Base-by-base conservation (phyloP, 2,329 filamentous ascomycete species). In the Xylaria multiplex region DNA sequence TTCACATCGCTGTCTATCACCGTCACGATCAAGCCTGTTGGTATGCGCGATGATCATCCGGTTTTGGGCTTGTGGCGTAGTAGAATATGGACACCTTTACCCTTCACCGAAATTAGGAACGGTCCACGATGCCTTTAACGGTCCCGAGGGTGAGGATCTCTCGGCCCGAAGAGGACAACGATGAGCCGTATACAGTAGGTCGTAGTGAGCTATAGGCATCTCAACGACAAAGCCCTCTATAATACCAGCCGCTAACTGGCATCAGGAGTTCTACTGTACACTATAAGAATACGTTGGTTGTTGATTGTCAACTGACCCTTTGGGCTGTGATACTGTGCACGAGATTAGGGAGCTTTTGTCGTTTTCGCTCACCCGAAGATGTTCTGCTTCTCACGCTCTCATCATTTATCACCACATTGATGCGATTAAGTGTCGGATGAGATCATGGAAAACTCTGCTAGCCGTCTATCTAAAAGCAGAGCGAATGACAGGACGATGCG, bases 21-120 rank as follows among this genome's bases (percentile, higher is more conserved):
- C 54, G 62, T 55, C 55, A 62, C 50, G 42, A 7, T 49, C 65
- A 46, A 64, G 66, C 52, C 45, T 49, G 59, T 45, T 27, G 27
- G 27, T 30, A 24, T 59, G 22, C 24, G 53, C 19, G 14, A 24
- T 40, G 48, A 58, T 64, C 27, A 30, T 45, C 54, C 19, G 53
- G 52, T 63, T 53, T 24, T 19, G 11, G 37, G 40, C 19, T 45
- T 59, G 16, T 35, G 50, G n/a, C 40, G 16, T 16, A 22, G 50
- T 37, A 35, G n/a, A 16, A 32, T 35, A 52, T 42, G 16, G 14
- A 48, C 24, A 48, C n/a, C 49, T 64, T 45, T 22, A 13, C 52
- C 52, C 49, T 64, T 45, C 37, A 13, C 52, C 52, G 13, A n/a
- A 43, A 19, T 35, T 30, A 11, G 30, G 40, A 42, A 50, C 40